Conservation (phyloP, 1,139 yeast genomes). For the Pichia sp. region DNA sequence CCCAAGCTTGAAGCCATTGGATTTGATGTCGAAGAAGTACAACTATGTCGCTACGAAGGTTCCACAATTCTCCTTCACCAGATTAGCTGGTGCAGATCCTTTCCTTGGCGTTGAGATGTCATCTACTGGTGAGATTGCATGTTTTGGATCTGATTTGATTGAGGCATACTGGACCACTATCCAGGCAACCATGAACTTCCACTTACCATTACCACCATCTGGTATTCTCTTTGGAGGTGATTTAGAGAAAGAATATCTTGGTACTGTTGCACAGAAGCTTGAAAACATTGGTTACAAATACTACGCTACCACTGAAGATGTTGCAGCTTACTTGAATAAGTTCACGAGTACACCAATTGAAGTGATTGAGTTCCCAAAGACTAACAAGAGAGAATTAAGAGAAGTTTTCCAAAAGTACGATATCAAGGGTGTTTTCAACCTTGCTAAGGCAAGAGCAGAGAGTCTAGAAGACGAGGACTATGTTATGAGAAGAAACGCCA, state of each 20-base stretch:
- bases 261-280: slow-evolving; percentile 62
- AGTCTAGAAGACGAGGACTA: slow-evolving; percentile 80
- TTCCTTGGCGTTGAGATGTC: slow-evolving; percentile 99
- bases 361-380: slow-evolving; percentile 82
- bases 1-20: slow-evolving; percentile 60
- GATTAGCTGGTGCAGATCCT: slow-evolving; percentile 99
- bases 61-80: slow-evolving; percentile 96
- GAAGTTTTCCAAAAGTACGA: slow-evolving; percentile 85
- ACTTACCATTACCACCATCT: slow-evolving; percentile 82
- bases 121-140: slow-evolving; percentile 97
- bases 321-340: slow-evolving; percentile 54
- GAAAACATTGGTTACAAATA: slow-evolving; percentile 74
- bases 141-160: slow-evolving; percentile 75
- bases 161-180: slow-evolving; percentile 98
- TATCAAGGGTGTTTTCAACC: slow-evolving; percentile 82
- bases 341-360: slow-evolving; percentile 36
- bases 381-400: slow-evolving; percentile 87
- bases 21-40: slow-evolving; percentile 55
- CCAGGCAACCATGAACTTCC: slow-evolving; percentile 95
- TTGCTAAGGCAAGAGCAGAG: slow-evolving; percentile 88
- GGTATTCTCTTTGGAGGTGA: slow-evolving; percentile 96
- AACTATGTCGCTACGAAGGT: slow-evolving; percentile 93
- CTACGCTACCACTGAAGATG: slow-evolving; percentile 68
- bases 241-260: slow-evolving; percentile 60
- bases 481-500: slow-evolving; percentile 97